These are phyloP conservation scores for Conticribra weissflogii DNA, from an alignment of 108 stramenopile species.

Conservation along the genomic window DNA sequence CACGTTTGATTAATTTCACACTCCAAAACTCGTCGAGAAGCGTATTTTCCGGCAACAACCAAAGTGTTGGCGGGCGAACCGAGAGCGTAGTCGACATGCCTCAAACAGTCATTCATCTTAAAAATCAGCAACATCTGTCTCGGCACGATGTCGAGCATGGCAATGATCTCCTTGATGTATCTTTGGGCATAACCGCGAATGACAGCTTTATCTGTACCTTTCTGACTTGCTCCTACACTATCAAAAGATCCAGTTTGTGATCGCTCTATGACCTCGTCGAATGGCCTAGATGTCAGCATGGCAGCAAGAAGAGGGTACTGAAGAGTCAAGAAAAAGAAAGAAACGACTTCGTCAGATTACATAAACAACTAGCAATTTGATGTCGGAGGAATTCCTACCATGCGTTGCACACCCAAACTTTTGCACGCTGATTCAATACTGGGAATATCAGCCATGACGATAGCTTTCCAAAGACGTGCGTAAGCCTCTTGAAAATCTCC, in stretches of 20 bases:
- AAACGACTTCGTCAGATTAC: neutral
- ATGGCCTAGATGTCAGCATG: constrained; percentile 92
- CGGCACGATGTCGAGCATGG: constrained; percentile 81
- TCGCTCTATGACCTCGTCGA: constrained; percentile 80
- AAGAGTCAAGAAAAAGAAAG: neutral
- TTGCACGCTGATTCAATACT: constrained; percentile 79
- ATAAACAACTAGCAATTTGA: neutral
- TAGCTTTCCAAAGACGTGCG: constrained; percentile 82
- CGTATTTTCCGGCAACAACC: constrained; percentile 77
- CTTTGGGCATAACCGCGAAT: constrained; percentile 92
- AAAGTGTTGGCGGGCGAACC: constrained; percentile 84
- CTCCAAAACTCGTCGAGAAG: constrained; percentile 67
- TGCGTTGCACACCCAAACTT: constrained; percentile 77
- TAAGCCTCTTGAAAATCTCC: constrained; percentile 80
- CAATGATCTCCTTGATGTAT: constrained; percentile 85
- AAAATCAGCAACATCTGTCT: constrained; percentile 91
- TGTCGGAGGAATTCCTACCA: constrained; percentile 33
- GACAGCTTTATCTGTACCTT: constrained; percentile 80
- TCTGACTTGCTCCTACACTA: constrained; percentile 10
- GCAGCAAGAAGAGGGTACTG: constrained; percentile 90
- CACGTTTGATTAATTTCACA: constrained; percentile 13
- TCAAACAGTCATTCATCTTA: constrained; percentile 94
- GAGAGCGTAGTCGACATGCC: constrained; percentile 90
- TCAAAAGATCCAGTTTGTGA: constrained; percentile 43
- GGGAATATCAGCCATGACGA: constrained; percentile 82